Evolutionary conservation across 331 rosid genomes (phyloP), one percentile per base, ranked within the genome.

Genomic region (Arachis monticola): DNA sequence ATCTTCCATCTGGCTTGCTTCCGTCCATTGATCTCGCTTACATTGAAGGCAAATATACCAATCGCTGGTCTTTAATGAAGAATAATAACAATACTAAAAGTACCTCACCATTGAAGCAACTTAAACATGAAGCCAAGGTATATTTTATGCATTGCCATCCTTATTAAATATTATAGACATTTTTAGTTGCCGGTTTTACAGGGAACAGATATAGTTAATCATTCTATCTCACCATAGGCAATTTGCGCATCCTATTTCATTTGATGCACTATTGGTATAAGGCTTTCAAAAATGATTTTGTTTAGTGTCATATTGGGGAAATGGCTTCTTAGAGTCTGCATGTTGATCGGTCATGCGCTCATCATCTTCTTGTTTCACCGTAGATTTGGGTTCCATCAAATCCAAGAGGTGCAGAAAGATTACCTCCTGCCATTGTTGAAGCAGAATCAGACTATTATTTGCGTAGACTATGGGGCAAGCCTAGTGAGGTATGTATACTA

Each of bases 351-450:
- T 22, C 42, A 30, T 74, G 41, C 52, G 47, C 74, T 69, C 56
- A 64, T 60, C 47, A 48, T n/a, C 70, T 45, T 73, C 40, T 46
- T 74, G 81, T 60, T 75, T 78, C 64, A 70, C 52, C 71, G 80
- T 87, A 95, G 99, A 92, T 92, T 78, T 95, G 99, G 99, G 97
- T 81, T 72, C 86, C 97, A 70, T 90, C 99, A 74, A 92, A 95
- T 88, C 99, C 99, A 58, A 90, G 83, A 85, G 99, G 99, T 66
- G 97, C 99, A 27, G 99, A 95, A 87, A 87, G 86, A 80, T 77
- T 95, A 77, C 91, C 99, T 17, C 99, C 99, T 2, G 88, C 92
- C 71, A 92, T 95, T 73, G 81, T 92, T 80, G 93, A 79, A 69
- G 92, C 97, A 5, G 91, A 88, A 60, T 86, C 99, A 0, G 99